Evolutionary conservation across 2,329 filamentous ascomycete genomes (phyloP), one percentile per base, ranked within the genome.

Genomic region (Aspergillus pseudonomiae): DNA sequence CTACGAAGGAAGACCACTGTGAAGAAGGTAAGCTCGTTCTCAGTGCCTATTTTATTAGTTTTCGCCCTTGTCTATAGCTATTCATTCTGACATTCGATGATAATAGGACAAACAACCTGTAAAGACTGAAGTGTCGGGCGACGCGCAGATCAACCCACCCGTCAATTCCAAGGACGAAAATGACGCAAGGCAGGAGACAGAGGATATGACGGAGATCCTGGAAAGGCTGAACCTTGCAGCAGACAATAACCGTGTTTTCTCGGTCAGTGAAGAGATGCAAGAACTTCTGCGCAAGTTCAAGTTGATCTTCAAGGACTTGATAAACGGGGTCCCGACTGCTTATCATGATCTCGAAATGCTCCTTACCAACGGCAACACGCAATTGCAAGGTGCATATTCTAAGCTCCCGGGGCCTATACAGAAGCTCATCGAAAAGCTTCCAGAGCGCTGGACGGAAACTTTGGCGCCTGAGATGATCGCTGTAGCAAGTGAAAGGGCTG

Each of bases 251-350:
- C 90, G 89, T 63, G 92, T 92, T 64, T 92, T 97, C 77, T 90
- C 89, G 14, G 86, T 97, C 62, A 92, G 91, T n/a, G 86, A 88
- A 63, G 93, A 96, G 70, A 94, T 92, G 0, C 89, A 93, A 65
- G 90, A 92, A 67, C 85, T 97, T 34, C 86, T 97, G 58, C 86
- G 88, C 60, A 88, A 89, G 66, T 99, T 99, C 83, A 96, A 93
- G 1, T 84, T 93, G 61, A 89, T 97, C 39, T 91, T 99, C 74
- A 95, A 94, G 75, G 95, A 99, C 75, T 86, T 97, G 19, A 87
- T 95, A 72, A 94, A 93, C 75, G 95, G 95, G 65, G 95, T 93
- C 1, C 95, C 95, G 3, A 97, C 94, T 0, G 95, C 95, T 3
- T 97, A 96, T 77, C 86, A 91, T 73, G 95, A 99, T 75, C 89